Conservation (phyloP, 1,139 yeast species). For the Suhomyces taliae region DNA sequence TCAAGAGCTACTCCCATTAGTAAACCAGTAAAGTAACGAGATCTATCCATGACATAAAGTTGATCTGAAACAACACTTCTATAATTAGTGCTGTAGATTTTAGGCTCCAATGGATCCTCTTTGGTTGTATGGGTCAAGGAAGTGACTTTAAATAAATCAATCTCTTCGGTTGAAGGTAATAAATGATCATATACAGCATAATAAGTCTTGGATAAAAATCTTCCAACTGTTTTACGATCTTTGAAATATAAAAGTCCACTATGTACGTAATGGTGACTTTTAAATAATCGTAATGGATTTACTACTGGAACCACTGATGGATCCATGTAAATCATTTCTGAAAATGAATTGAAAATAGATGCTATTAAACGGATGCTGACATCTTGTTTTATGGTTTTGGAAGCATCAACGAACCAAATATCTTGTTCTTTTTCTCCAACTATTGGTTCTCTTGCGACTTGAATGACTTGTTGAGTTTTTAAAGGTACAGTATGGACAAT, state of each 20-base stretch:
- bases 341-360: constrained; percentile 21
- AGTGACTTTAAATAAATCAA: background rate
- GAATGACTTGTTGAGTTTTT: background rate
- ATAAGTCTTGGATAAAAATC: constrained; percentile 1
- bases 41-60: constrained; percentile 12
- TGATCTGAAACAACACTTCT: constrained; percentile 6
- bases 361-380: constrained; percentile 25
- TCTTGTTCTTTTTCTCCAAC: constrained; percentile 12
- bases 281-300: constrained; percentile 17
- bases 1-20: constrained; percentile 12
- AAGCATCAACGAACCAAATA: constrained; percentile 20
- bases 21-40: constrained; percentile 9
- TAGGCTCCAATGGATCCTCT: background rate
- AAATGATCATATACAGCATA: background rate
- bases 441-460: background rate
- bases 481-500: constrained; percentile 23
- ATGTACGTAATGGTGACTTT: constrained; percentile 13
- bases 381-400: background rate
- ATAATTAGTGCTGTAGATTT: constrained; percentile 2
- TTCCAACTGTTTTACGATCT: constrained; percentile 12
- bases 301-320: constrained; percentile 21
- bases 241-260: constrained; percentile 22
- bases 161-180: background rate
- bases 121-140: background rate
- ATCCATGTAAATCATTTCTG: constrained; percentile 22